Evolutionary conservation across 148 eudicot genomes (phyloP).

Genomic region (Persicaria maculosa): DNA sequence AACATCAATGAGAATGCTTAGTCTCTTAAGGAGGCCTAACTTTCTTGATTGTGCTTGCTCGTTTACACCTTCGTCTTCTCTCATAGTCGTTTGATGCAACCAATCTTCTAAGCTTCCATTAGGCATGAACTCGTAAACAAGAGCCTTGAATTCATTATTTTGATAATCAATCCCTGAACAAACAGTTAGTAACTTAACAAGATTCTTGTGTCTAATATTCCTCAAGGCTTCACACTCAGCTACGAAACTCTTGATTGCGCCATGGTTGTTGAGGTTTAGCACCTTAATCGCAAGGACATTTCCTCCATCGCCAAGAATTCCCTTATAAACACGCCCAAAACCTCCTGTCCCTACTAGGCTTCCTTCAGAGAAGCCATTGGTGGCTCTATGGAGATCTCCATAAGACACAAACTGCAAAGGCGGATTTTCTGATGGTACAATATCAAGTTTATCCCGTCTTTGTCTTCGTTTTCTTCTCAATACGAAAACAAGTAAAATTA

Average conservation of each 20-base stretch:
- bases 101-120: too few relatives aligned
- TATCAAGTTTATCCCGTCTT: not conserved
- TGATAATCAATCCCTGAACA: slow-evolving; percentile 5
- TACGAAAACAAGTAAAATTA: too few relatives aligned
- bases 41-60: too few relatives aligned
- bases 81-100: too few relatives aligned
- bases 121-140: too few relatives aligned
- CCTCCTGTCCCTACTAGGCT: not conserved
- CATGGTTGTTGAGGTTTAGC: not conserved
- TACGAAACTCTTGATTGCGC: not conserved
- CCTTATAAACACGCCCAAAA: too few relatives aligned
- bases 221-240: slow-evolving; percentile 6
- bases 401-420: slow-evolving; percentile 15
- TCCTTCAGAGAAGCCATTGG: slow-evolving; percentile 8
- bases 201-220: slow-evolving; percentile 7
- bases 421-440: not conserved
- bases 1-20: too few relatives aligned
- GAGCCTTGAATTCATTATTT: not conserved
- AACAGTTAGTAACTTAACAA: not conserved
- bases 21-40: too few relatives aligned
- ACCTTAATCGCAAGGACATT: not conserved
- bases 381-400: slow-evolving; percentile 16
- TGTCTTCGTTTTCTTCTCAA: too few relatives aligned
- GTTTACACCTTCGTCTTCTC: too few relatives aligned
- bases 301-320: too few relatives aligned